phyloP scores from a whole-genome alignment of 495 filamentous ascomycete genomes.

The Penicillium verhagenii region DNA sequence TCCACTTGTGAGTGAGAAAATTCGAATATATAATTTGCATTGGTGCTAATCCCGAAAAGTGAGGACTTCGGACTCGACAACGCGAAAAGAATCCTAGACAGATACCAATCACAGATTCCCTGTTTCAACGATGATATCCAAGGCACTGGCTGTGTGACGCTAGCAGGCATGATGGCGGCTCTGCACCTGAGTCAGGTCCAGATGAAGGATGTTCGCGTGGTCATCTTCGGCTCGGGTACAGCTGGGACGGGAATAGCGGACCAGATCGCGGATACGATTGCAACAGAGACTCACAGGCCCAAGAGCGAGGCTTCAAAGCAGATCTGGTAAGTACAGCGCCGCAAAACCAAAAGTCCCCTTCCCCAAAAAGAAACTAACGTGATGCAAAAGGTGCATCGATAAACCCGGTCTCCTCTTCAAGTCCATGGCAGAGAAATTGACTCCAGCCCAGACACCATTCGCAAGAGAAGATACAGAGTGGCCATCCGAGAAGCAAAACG shows the following conservation, averaged over 20 bases:
- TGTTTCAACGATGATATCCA: conserved; percentile 95
- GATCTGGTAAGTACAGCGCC: conserved; percentile 63
- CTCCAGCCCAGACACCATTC: conserved; percentile 63
- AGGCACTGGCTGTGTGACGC: conserved; percentile 82
- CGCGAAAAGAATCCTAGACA: conserved; percentile 68
- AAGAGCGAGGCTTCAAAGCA: conserved; percentile 76
- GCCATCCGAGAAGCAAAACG: conserved; percentile 49
- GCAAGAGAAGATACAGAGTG: conserved; percentile 66
- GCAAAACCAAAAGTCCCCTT: too few relatives aligned
- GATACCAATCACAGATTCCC: conserved; percentile 65
- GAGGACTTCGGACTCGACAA: conserved; percentile 61
- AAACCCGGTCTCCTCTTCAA: conserved; percentile 75
- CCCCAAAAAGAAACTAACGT: too few relatives aligned
- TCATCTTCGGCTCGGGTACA: conserved; percentile 81
- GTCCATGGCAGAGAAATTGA: conserved; percentile 58
- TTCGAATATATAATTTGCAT: neutral
- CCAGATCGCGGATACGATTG: conserved; percentile 76
- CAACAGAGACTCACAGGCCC: conserved; percentile 61
- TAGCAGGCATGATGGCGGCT: conserved; percentile 76
- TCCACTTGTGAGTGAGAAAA: conserved; percentile 69
- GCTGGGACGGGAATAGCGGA: conserved; percentile 86
- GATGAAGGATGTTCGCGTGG: conserved; percentile 63
- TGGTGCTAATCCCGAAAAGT: conserved; percentile 14
- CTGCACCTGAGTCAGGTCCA: conserved; percentile 66
- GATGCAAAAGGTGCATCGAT: conserved; percentile 67